Evolutionary conservation across 768 basidiomycete genomes (phyloP), one percentile per base, ranked within the genome.

Genomic region (Myochromella boudieri): DNA sequence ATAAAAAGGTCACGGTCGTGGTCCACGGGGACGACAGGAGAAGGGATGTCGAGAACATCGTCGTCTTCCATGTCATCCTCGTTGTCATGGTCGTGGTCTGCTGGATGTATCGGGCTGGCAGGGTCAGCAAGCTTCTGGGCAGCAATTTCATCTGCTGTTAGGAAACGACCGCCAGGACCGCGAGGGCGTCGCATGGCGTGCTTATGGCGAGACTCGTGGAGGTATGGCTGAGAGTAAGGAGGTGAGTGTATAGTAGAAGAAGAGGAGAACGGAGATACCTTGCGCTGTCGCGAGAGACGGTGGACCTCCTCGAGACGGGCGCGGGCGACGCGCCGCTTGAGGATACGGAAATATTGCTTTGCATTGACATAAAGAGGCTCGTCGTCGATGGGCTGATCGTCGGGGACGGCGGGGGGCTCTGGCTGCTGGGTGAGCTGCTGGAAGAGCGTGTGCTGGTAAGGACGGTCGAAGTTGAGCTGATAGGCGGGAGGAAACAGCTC

Each of bases 281-380:
- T 98, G 63, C 97, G 79, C 66, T 95, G 90, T 56, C 86, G 79
- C 48, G 92, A 94, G 53, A 99, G 80, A 53, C 92, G 78, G 56
- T 97, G 94, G 43, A 98, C 77, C 68, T 98, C 95, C 60, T 97
- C 95, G 42, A 97, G 77, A 39, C 97, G 78, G 3, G 92, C 91
- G 34, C 95, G 73, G 4, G 95, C 94, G 56, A 90, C 81, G 46
- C 97, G 80, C 53, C 97, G 80, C 74, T 98, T 97, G 67, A 99
- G 81, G 60, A 99, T 98, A 63, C 97, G 90, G 59, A 95, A 93
- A 66, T 98, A 99, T 69, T 99, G 97, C 64, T 99, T 99, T 49
- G 97, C 95, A 59, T 99, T 99, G 49, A 99, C 97, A 70, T 97
- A 97, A 56, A 99, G 84, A 21, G 97, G 95, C 65, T 99, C 95